phyloP scores from a whole-genome alignment of 805 yeast species.

The Kockiozyma suomiensis region DNA sequence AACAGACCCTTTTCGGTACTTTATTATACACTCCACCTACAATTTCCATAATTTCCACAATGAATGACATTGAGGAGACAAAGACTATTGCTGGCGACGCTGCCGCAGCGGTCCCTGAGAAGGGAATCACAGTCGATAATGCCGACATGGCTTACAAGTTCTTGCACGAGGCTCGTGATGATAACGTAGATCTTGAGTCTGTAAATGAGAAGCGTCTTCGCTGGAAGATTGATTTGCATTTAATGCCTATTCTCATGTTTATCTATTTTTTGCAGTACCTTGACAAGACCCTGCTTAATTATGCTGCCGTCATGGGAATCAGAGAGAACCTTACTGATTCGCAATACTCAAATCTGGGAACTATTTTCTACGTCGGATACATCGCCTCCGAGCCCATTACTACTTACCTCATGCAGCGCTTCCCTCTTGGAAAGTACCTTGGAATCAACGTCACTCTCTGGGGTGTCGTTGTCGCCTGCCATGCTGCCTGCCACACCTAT shows the following conservation, averaged over 20 bases:
- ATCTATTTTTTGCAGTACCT: slow-evolving; percentile 55
- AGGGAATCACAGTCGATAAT: neutral
- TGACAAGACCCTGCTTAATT: slow-evolving; percentile 59
- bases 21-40: neutral
- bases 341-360: slow-evolving; percentile 49
- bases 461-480: slow-evolving; percentile 47
- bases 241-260: slow-evolving; percentile 55
- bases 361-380: slow-evolving; percentile 51
- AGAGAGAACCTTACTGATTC: slow-evolving; percentile 45
- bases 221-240: slow-evolving; percentile 51
- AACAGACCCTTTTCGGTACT: neutral
- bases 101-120: slow-evolving; percentile 4
- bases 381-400: slow-evolving; percentile 37
- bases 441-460: slow-evolving; percentile 45
- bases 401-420: slow-evolving; percentile 46
- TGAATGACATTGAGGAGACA: slow-evolving; percentile 4
- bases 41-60: neutral
- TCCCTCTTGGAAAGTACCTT: slow-evolving; percentile 44
- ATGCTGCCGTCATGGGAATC: slow-evolving; percentile 61
- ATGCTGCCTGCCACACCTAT: slow-evolving; percentile 50
- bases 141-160: slow-evolving; percentile 16
- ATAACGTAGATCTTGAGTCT: neutral
- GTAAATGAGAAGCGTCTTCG: slow-evolving; percentile 20
- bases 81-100: slow-evolving; percentile 8
- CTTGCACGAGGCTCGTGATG: slow-evolving; percentile 10